Evolutionary conservation across 805 yeast species (phyloP), one percentile per base, ranked within the genome.

Genomic region (Myxozyma monticola): DNA sequence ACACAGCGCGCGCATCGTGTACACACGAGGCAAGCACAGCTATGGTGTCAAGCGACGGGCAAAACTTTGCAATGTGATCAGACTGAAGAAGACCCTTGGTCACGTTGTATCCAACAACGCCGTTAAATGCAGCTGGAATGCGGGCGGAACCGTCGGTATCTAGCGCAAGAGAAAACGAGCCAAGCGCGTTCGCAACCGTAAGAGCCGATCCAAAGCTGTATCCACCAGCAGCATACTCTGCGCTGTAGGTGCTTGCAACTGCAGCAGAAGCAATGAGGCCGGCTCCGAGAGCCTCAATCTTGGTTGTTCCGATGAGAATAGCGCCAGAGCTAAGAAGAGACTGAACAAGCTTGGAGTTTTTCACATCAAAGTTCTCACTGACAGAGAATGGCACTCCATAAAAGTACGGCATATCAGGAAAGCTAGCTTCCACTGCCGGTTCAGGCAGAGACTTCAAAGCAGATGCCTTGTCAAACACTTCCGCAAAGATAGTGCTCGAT

Each of bases 81-180:
- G 51, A 43, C 12, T 53, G 43, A 18, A 54, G 29, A 20, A 54
- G 45, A n/a, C 58, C 58, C 41, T 43, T 48, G 12, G 57, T 42
- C 9, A 47, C 49, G 29, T 45, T 48, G 18, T 54, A 51, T 17
- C 57, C 58, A 18, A 54, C 52, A 5, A 46, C 47, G 10, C 58
- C 58, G 20, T 36, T 48, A 24, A 46, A 34, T 10, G 58, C 46
- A 4, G 57, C 51, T 1, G 58, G 54, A 20, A 51, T 37, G 5
- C 57, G 48, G 7, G 55, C 42, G 4, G 57, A 44, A 3, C 58
- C 58, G 20, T 54, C 58, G n/a, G 57, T 46, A 37, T 54, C 58
- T 10, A 39, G 33, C 5, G 48, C 47, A 10, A 54, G 49, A 6
- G 58, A 31, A 36, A 54, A 54, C 9, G 56, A 47, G 14, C 46